phyloP scores from a whole-genome alignment of 805 yeast species.

The Candida awuae region DNA sequence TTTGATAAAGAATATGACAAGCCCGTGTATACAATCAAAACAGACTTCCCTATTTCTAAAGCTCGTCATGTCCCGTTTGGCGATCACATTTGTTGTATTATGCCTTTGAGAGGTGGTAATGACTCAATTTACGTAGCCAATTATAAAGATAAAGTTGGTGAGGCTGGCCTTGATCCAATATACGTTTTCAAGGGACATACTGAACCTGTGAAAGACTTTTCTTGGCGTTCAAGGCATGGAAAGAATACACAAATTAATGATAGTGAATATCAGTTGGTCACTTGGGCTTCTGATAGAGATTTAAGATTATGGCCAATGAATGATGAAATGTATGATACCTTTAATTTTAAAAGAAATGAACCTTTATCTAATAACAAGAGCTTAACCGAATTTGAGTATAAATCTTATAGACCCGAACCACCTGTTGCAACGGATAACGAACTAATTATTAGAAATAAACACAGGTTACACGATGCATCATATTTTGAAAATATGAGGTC shows the following conservation, averaged over 20 bases:
- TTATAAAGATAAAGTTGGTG: slow-evolving; percentile 32
- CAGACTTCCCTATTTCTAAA: slow-evolving; percentile 82
- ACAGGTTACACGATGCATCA: slow-evolving; percentile 6
- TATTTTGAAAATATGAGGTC: slow-evolving; percentile 16
- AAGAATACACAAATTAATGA: slow-evolving; percentile 42
- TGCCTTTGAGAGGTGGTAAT: slow-evolving; percentile 85
- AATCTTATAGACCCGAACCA: slow-evolving; percentile 49
- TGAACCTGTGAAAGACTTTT: slow-evolving; percentile 78
- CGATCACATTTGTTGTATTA: slow-evolving; percentile 66
- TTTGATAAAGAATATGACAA: slow-evolving; percentile 32
- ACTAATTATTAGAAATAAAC: slow-evolving; percentile 16
- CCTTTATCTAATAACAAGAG: slow-evolving; percentile 28
- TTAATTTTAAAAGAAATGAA: slow-evolving; percentile 29
- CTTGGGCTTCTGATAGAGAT: slow-evolving; percentile 90
- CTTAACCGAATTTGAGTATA: slow-evolving; percentile 30
- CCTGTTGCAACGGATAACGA: slow-evolving; percentile 17
- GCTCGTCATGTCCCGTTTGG: slow-evolving; percentile 91
- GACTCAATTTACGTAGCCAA: slow-evolving; percentile 53
- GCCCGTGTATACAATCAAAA: slow-evolving; percentile 52
- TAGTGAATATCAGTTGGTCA: slow-evolving; percentile 81
- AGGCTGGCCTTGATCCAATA: slow-evolving; percentile 40
- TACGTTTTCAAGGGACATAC: slow-evolving; percentile 71
- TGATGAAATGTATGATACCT: slow-evolving; percentile 39
- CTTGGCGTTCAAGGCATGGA: slow-evolving; percentile 68
- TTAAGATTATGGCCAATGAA: slow-evolving; percentile 71